Conservation (phyloP, 2,329 filamentous ascomycete species). For the Botrytis tulipae region DNA sequence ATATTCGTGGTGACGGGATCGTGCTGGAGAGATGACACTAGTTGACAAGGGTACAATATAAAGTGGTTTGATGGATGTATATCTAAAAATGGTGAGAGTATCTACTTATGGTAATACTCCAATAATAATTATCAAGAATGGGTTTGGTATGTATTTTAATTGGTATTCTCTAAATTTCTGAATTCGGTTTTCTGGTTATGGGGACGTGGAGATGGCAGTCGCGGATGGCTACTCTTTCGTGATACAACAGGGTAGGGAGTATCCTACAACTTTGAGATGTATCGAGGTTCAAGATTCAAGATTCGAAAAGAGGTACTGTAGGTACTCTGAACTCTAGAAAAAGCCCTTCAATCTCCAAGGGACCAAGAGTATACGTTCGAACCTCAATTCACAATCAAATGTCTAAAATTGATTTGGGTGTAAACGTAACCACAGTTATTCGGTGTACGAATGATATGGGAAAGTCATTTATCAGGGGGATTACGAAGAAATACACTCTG, state of each 20-base stretch:
- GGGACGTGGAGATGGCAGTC: background rate
- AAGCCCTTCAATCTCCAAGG: background rate
- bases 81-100: background rate
- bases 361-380: background rate
- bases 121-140: background rate
- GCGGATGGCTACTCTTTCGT: background rate
- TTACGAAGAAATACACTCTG: background rate
- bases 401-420: background rate
- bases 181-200: background rate
- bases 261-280: background rate
- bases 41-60: background rate
- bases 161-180: background rate
- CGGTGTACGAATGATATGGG: conserved; percentile 12
- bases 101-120: background rate
- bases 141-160: background rate
- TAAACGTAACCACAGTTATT: conserved; percentile 8
- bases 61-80: background rate
- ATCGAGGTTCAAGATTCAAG: background rate
- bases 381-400: background rate
- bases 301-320: background rate
- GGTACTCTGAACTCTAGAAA: background rate
- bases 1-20: conserved; percentile 13
- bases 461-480: background rate
- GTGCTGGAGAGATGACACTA: background rate
- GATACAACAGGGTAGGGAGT: background rate